Conservation (phyloP, 495 filamentous ascomycete genomes). For the Rusavskia elegans region DNA sequence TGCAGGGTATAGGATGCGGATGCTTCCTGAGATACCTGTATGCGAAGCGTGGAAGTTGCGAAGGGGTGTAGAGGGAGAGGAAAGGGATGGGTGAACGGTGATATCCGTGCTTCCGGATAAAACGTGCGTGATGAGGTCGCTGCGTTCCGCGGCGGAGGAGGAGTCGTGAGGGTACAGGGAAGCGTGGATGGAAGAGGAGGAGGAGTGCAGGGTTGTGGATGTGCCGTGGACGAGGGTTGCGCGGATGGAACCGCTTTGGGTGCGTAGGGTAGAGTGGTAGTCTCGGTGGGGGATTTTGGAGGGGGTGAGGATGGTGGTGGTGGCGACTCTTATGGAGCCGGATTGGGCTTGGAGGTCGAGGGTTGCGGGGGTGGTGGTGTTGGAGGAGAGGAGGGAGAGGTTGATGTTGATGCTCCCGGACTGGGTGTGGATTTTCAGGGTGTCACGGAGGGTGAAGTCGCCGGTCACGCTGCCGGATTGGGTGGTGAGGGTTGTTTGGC, state of each 20-base stretch:
- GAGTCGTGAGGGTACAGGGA: conserved; percentile 6
- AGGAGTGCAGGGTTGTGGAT: conserved; percentile 3
- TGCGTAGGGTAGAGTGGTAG: conserved; percentile 5
- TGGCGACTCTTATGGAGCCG: conserved; percentile 7
- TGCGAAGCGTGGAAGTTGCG: conserved; percentile 3
- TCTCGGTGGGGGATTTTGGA: conserved; percentile 3
- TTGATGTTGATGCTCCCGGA: conserved; percentile 5
- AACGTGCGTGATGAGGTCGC: conserved; percentile 3
- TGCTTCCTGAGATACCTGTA: conserved; percentile 1
- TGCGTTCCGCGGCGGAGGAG: neutral
- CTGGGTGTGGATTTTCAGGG: conserved; percentile 14
- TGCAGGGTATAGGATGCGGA: conserved; percentile 6
- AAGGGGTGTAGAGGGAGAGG: conserved; percentile 1
- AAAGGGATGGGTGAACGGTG: conserved; percentile 8
- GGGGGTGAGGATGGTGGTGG: neutral
- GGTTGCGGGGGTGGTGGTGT: conserved; percentile 14
- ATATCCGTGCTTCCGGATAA: conserved; percentile 4
- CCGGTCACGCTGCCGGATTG: conserved; percentile 9
- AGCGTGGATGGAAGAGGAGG: conserved; percentile 2
- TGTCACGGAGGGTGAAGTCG: conserved; percentile 16
- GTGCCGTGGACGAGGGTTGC: conserved; percentile 6
- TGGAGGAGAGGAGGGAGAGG: conserved; percentile 5
- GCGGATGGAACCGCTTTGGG: conserved; percentile 6
- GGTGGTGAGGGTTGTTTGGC: conserved; percentile 3
- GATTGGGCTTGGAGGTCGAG: conserved; percentile 13